These are phyloP conservation scores for Drosera capensis DNA, from an alignment of 148 eudicot genomes.

Conservation along the genomic window DNA sequence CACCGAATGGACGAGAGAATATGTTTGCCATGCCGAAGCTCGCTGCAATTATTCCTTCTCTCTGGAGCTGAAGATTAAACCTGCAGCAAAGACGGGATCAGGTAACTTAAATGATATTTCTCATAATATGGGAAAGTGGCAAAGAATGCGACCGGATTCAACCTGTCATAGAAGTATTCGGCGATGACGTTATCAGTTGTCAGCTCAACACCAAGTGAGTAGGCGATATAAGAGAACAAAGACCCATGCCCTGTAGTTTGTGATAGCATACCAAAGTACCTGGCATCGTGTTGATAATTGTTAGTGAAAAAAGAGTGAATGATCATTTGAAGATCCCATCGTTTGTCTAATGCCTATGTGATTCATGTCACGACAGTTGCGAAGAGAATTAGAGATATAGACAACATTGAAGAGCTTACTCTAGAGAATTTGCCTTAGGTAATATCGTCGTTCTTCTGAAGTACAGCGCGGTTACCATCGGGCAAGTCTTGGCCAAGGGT, in stretches of 20 bases:
- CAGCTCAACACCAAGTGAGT: constrained; percentile 36
- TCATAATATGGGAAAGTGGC: background rate
- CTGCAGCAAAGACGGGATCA: background rate
- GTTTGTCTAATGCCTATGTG: no score
- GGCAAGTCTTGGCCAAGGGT: constrained; percentile 32
- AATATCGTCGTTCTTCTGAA: constrained; percentile 33
- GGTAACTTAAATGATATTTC: background rate
- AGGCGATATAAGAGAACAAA: constrained; percentile 33
- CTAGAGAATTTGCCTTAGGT: constrained; percentile 34
- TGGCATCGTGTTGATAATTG: background rate
- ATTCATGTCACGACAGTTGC: no score
- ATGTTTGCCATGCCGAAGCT: constrained; percentile 38
- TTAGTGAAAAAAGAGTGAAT: no score
- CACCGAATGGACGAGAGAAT: constrained; percentile 29
- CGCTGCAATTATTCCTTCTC: constrained; percentile 36
- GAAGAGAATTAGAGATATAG: no score
- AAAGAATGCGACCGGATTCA: background rate
- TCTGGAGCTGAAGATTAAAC: constrained; percentile 28
- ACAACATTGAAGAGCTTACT: constrained; percentile 7
- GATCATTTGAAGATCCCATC: no score
- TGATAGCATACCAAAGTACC: constrained; percentile 29
- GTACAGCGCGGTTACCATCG: constrained; percentile 25
- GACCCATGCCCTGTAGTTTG: constrained; percentile 39
- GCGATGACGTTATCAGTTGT: constrained; percentile 35
- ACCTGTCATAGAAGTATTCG: constrained; percentile 37